A percentile compares a stretch with the other conserved stretches of the same genome.
Evolutionary conservation across 2,329 filamentous ascomycete genomes (phyloP).

Genomic region (Clarireedia homoeocarpa): DNA sequence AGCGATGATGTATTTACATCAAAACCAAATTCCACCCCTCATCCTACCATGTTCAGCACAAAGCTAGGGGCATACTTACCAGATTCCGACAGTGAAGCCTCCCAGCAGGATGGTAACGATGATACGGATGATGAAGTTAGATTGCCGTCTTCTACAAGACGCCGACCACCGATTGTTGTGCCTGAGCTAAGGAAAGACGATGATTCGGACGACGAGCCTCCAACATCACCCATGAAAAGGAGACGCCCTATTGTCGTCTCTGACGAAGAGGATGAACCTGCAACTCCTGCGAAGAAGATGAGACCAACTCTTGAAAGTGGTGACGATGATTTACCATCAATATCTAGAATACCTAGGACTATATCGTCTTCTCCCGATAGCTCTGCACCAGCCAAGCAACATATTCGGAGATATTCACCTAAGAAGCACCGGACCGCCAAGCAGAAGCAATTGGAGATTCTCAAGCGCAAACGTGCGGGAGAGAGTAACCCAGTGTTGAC

Average conservation of each 20-base stretch:
- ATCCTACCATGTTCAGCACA: slow-evolving; percentile 1
- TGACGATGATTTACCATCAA: background rate
- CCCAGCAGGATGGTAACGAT: background rate
- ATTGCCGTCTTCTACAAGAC: slow-evolving; percentile 16
- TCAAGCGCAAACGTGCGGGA: slow-evolving; percentile 33
- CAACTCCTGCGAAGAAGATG: slow-evolving; percentile 1
- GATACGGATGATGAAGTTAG: slow-evolving; percentile 14
- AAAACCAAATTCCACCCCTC: background rate
- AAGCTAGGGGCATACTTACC: background rate
- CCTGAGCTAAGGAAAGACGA: slow-evolving; percentile 6
- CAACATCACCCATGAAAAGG: slow-evolving; percentile 17
- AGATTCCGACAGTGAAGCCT: background rate
- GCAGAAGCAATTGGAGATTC: slow-evolving; percentile 35
- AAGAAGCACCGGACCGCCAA: slow-evolving; percentile 31
- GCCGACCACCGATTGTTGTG: slow-evolving; percentile 2
- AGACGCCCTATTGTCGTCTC: background rate
- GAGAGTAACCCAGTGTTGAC: slow-evolving; percentile 33
- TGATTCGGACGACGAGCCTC: slow-evolving; percentile 10
- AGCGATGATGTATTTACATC: slow-evolving; percentile 10
- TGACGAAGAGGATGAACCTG: slow-evolving; percentile 3
- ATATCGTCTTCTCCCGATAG: slow-evolving; percentile 16
- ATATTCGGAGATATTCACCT: slow-evolving; percentile 7
- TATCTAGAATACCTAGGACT: slow-evolving; percentile 4
- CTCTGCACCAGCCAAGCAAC: background rate
- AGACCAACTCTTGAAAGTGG: background rate